Evolutionary conservation across 257 asterid genomes (phyloP).

Genomic region (Sherardia arvensis): DNA sequence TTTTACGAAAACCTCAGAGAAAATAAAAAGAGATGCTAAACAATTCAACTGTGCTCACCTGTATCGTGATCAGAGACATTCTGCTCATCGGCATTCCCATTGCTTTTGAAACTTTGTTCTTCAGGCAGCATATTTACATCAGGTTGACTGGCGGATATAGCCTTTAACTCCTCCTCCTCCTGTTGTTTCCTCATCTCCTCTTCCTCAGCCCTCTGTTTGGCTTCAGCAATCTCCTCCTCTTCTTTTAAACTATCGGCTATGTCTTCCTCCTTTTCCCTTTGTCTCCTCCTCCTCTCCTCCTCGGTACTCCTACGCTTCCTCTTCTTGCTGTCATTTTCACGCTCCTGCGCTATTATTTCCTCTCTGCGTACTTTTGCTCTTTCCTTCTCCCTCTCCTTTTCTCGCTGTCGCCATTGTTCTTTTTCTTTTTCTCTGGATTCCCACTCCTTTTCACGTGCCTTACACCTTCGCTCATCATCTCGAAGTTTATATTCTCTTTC

Average conservation of each 20-base stretch:
- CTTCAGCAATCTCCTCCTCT: constrained; percentile 82
- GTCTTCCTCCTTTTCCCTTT: constrained; percentile 88
- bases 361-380: constrained; percentile 78
- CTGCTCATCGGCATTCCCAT: constrained; percentile 30
- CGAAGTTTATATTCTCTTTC: constrained; percentile 85
- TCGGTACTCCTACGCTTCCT: constrained; percentile 75
- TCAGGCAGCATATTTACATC: constrained; percentile 36
- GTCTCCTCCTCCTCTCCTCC: constrained; percentile 84
- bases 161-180: constrained; percentile 40
- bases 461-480: constrained; percentile 92
- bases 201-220: constrained; percentile 60
- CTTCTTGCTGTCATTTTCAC: constrained; percentile 68
- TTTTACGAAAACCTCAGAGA: constrained; percentile 1
- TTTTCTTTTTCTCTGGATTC: constrained; percentile 92
- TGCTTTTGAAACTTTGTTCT: constrained; percentile 31
- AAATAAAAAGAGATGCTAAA: constrained; percentile 6
- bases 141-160: constrained; percentile 28
- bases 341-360: constrained; percentile 78
- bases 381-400: constrained; percentile 84
- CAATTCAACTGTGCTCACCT: constrained; percentile 21
- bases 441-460: constrained; percentile 93
- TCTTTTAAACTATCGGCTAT: constrained; percentile 66
- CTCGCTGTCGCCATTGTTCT: constrained; percentile 83
- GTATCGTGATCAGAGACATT: constrained; percentile 32
- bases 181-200: constrained; percentile 47